Percentiles rank a stretch among this genome's conserved stretches.
Evolutionary conservation across 1,284 basidiomycete genomes (phyloP).

Genomic region (Dichomitus squalens): DNA sequence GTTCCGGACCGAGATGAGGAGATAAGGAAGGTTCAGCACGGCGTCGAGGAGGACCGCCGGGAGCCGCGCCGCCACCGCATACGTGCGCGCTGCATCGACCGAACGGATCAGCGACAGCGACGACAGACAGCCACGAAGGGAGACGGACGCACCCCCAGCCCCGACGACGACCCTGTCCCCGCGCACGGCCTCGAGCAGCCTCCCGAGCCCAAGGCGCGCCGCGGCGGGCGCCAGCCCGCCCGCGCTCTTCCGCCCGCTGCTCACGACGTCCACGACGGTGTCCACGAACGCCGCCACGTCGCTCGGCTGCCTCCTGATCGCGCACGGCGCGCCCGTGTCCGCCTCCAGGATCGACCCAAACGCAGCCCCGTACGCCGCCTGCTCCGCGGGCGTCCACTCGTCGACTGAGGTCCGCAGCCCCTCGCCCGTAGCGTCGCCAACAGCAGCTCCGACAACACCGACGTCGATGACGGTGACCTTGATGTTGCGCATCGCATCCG

Average conservation of each 20-base stretch:
- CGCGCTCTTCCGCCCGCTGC: constrained; percentile 46
- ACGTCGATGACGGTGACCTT: constrained; percentile 69
- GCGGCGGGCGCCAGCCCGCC: constrained; percentile 40
- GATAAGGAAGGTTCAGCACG: constrained; percentile 65
- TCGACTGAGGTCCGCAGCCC: constrained; percentile 56
- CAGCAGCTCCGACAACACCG: constrained; percentile 49
- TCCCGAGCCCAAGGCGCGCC: constrained; percentile 46
- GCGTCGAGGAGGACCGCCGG: constrained; percentile 67
- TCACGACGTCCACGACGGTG: constrained; percentile 57
- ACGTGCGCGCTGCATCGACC: constrained; percentile 55
- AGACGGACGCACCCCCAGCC: constrained; percentile 67
- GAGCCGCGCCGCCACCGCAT: constrained; percentile 65
- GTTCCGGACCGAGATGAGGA: constrained; percentile 63
- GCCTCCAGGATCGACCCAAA: constrained; percentile 52
- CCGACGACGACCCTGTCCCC: constrained; percentile 71
- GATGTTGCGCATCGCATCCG: constrained; percentile 60
- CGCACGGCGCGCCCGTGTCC: constrained; percentile 33
- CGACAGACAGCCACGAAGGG: neutral
- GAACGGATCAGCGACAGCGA: neutral
- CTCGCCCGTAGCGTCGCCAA: constrained; percentile 25
- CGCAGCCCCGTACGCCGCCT: constrained; percentile 66
- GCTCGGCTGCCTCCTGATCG: constrained; percentile 51
- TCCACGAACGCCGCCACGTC: constrained; percentile 60
- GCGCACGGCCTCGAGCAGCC: constrained; percentile 51
- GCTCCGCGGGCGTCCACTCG: constrained; percentile 72